Conservation (phyloP, 306 rosid species). For the Fragaria nilgerrensis region DNA sequence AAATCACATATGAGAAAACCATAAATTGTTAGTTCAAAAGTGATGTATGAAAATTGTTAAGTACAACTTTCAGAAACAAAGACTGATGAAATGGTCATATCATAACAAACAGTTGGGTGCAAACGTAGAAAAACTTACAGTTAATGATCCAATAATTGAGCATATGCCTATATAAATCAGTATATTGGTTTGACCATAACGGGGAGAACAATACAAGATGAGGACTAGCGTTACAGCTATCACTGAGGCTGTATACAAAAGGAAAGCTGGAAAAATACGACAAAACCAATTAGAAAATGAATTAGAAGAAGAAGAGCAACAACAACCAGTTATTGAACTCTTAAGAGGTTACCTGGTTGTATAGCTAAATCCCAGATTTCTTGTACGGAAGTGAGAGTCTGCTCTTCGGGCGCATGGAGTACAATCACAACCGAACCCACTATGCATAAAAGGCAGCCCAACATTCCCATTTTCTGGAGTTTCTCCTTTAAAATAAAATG, state of each 20-base stretch:
- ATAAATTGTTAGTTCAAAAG: background rate
- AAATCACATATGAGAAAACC: slow-evolving; percentile 8
- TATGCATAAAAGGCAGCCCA: slow-evolving; percentile 83
- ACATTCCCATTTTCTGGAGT: slow-evolving; percentile 80
- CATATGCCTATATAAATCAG: slow-evolving; percentile 71
- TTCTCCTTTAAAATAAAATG: slow-evolving; percentile 79
- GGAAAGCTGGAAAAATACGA: slow-evolving; percentile 58
- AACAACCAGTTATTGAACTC: slow-evolving; percentile 9
- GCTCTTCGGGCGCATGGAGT: slow-evolving; percentile 75
- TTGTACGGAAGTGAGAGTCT: slow-evolving; percentile 49
- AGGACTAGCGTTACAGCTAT: slow-evolving; percentile 58
- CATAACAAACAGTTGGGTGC: background rate
- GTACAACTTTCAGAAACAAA: background rate
- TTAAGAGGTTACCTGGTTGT: slow-evolving; percentile 62
- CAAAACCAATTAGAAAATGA: slow-evolving; percentile 8
- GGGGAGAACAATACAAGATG: slow-evolving; percentile 66
- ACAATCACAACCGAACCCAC: slow-evolving; percentile 75
- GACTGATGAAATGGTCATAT: background rate
- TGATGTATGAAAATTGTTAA: background rate
- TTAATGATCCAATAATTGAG: slow-evolving; percentile 78
- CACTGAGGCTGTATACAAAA: slow-evolving; percentile 67
- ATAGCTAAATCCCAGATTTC: slow-evolving; percentile 81
- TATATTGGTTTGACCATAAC: slow-evolving; percentile 77
- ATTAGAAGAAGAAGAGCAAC: background rate
- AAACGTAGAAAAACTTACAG: slow-evolving; percentile 42